Percentiles rank a stretch among this genome's conserved stretches.
Evolutionary conservation across 768 basidiomycete species (phyloP).

Genomic region (Rhodotorula sphaerocarpa): DNA sequence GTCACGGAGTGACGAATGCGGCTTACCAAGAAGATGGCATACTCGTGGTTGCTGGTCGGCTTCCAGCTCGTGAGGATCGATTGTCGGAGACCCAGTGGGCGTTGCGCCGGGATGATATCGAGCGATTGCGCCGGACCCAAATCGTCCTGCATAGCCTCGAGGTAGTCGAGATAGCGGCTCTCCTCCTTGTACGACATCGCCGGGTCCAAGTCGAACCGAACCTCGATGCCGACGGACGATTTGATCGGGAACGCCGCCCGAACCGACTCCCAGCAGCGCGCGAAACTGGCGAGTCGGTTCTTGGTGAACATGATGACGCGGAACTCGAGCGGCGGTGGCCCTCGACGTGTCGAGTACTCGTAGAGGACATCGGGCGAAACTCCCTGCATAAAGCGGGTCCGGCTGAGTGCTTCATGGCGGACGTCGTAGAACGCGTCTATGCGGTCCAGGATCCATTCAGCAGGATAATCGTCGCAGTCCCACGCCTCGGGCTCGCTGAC

Average conservation of each 20-base stretch:
- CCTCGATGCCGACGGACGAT: background rate
- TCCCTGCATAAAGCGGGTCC: background rate
- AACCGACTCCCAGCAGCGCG: background rate
- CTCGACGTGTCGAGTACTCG: background rate
- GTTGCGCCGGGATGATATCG: background rate
- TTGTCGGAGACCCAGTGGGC: background rate
- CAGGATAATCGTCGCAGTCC: background rate
- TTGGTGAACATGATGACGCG: background rate
- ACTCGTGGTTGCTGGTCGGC: background rate
- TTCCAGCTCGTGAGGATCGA: background rate
- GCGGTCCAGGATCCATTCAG: conserved; percentile 4
- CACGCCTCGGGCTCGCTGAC: background rate
- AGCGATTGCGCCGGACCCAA: background rate
- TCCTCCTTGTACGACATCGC: background rate
- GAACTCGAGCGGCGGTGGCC: background rate
- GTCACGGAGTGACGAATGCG: background rate
- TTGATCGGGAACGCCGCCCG: background rate
- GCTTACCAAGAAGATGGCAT: conserved; percentile 14
- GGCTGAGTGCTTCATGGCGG: conserved; percentile 6
- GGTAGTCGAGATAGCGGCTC: background rate
- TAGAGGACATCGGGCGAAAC: background rate
- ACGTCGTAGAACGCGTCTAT: conserved; percentile 2
- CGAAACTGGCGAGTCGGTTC: background rate
- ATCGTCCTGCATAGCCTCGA: background rate
- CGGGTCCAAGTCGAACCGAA: background rate